A percentile compares a stretch with the other conserved stretches of the same genome.
Evolutionary conservation across 2,329 filamentous ascomycete species (phyloP).

Genomic region (Intubia oerlemansii): DNA sequence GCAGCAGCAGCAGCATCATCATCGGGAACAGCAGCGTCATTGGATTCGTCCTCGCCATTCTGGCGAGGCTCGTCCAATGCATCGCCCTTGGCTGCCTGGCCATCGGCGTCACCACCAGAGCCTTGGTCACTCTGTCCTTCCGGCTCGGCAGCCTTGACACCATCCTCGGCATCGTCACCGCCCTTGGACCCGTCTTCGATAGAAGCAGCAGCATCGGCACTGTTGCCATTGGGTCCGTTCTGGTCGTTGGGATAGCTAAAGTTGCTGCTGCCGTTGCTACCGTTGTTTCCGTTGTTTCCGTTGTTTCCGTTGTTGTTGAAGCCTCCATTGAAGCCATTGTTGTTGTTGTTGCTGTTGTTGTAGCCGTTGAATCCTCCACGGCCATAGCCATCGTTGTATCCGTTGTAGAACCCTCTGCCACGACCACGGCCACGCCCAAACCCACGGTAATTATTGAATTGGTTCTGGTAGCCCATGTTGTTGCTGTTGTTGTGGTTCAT

Average conservation of each 20-base stretch:
- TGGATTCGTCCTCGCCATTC: too few relatives aligned
- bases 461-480: conserved; percentile 59
- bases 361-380: conserved; percentile 35
- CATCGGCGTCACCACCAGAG: too few relatives aligned
- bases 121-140: too few relatives aligned
- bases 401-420: conserved; percentile 38
- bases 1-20: too few relatives aligned
- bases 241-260: background rate
- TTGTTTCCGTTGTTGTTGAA: conserved; percentile 12
- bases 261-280: conserved; percentile 7
- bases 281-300: conserved; percentile 7
- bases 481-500: conserved; percentile 64
- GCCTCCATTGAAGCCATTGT: conserved; percentile 15
- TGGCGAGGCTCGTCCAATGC: too few relatives aligned
- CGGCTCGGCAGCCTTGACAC: background rate
- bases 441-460: conserved; percentile 60
- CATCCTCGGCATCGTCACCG: background rate
- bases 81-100: too few relatives aligned
- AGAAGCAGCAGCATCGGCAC: background rate
- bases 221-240: background rate
- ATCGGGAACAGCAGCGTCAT: too few relatives aligned
- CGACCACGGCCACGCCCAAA: conserved; percentile 45
- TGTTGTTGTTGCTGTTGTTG: too few relatives aligned
- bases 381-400: conserved; percentile 21
- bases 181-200: background rate